phyloP scores from a whole-genome alignment of 192 early-diverging fungal species.

The Linnemannia exigua region DNA sequence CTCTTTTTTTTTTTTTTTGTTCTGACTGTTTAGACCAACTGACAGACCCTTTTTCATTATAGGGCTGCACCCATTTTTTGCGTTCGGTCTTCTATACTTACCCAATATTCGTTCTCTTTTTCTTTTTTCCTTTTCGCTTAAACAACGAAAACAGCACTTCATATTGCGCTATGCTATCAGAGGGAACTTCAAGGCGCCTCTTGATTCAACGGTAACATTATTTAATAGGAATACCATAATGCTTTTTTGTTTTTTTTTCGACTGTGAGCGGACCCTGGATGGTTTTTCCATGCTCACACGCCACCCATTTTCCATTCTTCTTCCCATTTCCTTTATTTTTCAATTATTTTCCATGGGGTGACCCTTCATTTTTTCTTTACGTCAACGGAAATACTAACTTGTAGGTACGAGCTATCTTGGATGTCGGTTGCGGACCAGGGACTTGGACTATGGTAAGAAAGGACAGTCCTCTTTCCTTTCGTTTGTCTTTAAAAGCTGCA shows the following conservation, averaged over 20 bases:
- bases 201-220: constrained; percentile 30
- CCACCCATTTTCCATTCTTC: background rate
- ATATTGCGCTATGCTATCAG: constrained; percentile 8
- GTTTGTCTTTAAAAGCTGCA: too few species aligned
- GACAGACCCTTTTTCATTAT: background rate
- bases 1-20: too few species aligned
- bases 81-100: background rate
- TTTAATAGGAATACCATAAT: background rate
- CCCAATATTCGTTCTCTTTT: background rate
- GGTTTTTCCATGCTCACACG: background rate
- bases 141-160: background rate
- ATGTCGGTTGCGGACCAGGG: constrained; percentile 57
- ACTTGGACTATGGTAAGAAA: constrained; percentile 56
- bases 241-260: background rate
- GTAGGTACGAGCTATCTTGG: constrained; percentile 32
- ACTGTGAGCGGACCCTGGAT: constrained; percentile 3
- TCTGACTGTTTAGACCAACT: background rate
- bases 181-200: constrained; percentile 8
- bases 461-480: background rate
- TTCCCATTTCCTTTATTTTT: too few species aligned
- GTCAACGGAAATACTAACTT: too few species aligned
- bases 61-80: background rate
- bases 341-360: background rate
- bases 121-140: background rate
- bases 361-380: background rate